Percentiles rank a stretch among this genome's conserved stretches.
These are phyloP conservation scores for Brassica hybrid DNA, from an alignment of 441 rosid species.

Conservation along the genomic window DNA sequence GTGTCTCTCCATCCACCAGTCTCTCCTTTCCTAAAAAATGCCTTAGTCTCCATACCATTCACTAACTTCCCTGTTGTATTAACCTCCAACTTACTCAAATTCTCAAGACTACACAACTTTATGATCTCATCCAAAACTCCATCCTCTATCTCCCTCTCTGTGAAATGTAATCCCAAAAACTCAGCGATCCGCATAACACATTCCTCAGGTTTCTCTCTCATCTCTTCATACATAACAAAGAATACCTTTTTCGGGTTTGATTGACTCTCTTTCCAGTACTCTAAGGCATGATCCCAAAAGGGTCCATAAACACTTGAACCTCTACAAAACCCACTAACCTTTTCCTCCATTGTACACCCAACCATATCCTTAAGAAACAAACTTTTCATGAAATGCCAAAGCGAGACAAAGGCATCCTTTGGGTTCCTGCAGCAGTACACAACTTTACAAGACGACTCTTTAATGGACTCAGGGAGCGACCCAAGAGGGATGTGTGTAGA, in stretches of 20 bases:
- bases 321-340: conserved; percentile 49
- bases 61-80: conserved; percentile 28
- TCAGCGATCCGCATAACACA: conserved; percentile 31
- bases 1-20: conserved; percentile 40
- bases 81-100: conserved; percentile 40
- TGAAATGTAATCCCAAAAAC: conserved; percentile 30
- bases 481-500: no score
- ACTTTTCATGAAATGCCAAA: conserved; percentile 37
- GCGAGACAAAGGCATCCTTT: not conserved
- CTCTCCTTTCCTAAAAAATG: conserved; percentile 36
- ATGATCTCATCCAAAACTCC: conserved; percentile 26
- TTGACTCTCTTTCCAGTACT: conserved; percentile 53
- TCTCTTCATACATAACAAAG: conserved; percentile 44
- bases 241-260: conserved; percentile 43
- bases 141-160: conserved; percentile 20
- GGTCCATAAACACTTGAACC: conserved; percentile 60
- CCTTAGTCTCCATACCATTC: conserved; percentile 29
- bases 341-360: conserved; percentile 45
- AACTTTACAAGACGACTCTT: no score
- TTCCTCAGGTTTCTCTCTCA: conserved; percentile 6
- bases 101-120: conserved; percentile 41
- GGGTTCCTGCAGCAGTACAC: not conserved
- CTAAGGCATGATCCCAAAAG: conserved; percentile 64
- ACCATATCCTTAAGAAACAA: conserved; percentile 41
- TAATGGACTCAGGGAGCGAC: no score